Evolutionary conservation across 1,284 basidiomycete species (phyloP), one percentile per base, ranked within the genome.

Genomic region (Fistulina hepatica): DNA sequence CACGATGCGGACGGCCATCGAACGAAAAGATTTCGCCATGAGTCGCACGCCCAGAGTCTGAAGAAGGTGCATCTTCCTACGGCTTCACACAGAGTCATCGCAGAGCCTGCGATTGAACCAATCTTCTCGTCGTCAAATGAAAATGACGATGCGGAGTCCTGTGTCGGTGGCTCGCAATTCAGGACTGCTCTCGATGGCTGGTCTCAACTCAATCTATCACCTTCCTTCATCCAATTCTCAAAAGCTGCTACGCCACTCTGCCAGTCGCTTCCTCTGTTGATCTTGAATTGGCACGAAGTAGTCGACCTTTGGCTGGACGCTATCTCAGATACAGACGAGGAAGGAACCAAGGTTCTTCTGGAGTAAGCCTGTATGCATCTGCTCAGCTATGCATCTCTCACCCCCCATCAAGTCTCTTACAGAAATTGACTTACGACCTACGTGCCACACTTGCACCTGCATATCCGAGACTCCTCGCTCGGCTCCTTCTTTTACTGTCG

Each of bases 201-300:
- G 80, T 64, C 70, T 44, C 79, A 86, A 47, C 71, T 92, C 37
- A 90, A 86, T 55, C 72, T 93, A 20, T 71, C 84, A 1, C 72
- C 80, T 0, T 67, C 76, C 0, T 93, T 91, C 57, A 63, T 88
- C 41, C 59, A 67, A 15, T 85, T 91, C 46, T 73, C 80, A 2
- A 65, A 71, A 40, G 64, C 69, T 36, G 69, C 71, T 0, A 65
- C 72, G 25, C 61, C 70, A 1, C 62, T 91, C 19, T 78, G 82
- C 1, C 69, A 73, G 2, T 89, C 83, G 1, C 75, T 93, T 64
- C 79, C 89, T 0, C 63, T 91, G 33, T 72, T 90, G 3, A 61
- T 94, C 8, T 81, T 85, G 50, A 83, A 92, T 53, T 83, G 83
- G 69, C 63, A 64, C 38, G 67, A 79, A 11, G 67, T 92, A 4